Conservation (phyloP, 257 asterid species). For the Lithospermum erythrorhizon region DNA sequence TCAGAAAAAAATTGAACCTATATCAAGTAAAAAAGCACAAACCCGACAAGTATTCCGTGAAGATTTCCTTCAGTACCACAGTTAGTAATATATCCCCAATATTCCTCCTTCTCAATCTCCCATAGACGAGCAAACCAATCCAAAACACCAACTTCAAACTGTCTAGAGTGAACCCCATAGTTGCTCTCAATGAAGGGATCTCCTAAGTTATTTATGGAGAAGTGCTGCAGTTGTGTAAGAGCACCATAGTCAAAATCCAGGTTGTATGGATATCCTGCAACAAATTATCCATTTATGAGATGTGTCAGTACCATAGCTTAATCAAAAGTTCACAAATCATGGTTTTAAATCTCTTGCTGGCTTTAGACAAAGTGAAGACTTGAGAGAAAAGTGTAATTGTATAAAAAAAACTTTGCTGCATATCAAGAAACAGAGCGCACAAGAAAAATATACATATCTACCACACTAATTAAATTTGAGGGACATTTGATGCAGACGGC, state of each 20-base stretch:
- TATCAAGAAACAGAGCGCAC: neutral
- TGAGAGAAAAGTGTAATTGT: too few relatives aligned
- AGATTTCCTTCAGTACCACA: slow-evolving; percentile 99
- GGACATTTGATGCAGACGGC: too few relatives aligned
- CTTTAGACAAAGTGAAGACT: too few relatives aligned
- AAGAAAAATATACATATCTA: neutral
- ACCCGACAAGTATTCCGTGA: slow-evolving; percentile 94
- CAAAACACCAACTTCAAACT: slow-evolving; percentile 89
- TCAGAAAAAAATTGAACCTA: neutral
- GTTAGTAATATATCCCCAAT: slow-evolving; percentile 95
- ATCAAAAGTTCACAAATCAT: too few relatives aligned
- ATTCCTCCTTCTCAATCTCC: slow-evolving; percentile 81
- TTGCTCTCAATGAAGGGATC: slow-evolving; percentile 97
- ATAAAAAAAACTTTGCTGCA: too few relatives aligned
- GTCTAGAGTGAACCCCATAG: slow-evolving; percentile 93
- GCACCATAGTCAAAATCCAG: slow-evolving; percentile 96
- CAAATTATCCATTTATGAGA: slow-evolving; percentile 3
- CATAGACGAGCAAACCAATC: slow-evolving; percentile 95
- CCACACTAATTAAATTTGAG: too few relatives aligned
- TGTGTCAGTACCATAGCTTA: neutral
- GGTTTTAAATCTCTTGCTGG: too few relatives aligned
- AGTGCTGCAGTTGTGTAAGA: slow-evolving; percentile 78
- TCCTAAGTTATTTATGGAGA: slow-evolving; percentile 84
- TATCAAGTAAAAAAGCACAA: slow-evolving; percentile 15
- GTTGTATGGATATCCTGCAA: slow-evolving; percentile 86